Percentiles rank a stretch among this genome's conserved stretches.
phyloP scores from a whole-genome alignment of 2,329 filamentous ascomycete genomes.

The Cladorrhinum sp. region DNA sequence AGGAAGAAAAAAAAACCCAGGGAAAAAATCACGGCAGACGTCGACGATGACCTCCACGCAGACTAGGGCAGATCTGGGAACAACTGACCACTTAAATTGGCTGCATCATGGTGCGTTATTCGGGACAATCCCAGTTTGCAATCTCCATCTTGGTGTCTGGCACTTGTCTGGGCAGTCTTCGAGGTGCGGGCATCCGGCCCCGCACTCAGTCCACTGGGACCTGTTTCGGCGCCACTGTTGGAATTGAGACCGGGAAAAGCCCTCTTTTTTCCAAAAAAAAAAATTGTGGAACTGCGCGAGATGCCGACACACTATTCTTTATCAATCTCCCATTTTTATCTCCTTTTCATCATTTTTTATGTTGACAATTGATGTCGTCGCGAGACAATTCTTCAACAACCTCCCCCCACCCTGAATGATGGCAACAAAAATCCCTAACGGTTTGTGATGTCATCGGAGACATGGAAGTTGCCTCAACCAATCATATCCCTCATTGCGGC shows the following conservation, averaged over 20 bases:
- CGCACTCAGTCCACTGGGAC: neutral
- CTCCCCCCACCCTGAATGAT: neutral
- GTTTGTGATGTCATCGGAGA: conserved; percentile 8
- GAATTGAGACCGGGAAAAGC: neutral
- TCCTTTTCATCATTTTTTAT: neutral
- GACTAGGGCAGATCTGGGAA: neutral
- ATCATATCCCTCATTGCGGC: neutral
- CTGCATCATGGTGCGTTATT: neutral
- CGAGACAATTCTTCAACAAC: neutral
- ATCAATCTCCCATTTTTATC: neutral
- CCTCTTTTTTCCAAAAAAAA: neutral
- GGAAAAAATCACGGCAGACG: neutral
- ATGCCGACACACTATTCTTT: neutral
- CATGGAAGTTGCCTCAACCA: neutral
- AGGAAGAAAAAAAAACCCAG: neutral
- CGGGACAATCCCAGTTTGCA: conserved; percentile 3
- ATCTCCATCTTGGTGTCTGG: conserved; percentile 1
- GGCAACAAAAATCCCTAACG: neutral
- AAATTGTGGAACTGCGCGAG: neutral
- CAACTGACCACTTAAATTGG: conserved; percentile 8
- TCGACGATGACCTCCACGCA: neutral
- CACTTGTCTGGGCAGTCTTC: neutral
- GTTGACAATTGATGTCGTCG: neutral
- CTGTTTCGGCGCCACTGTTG: conserved; percentile 1
- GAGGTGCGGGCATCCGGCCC: neutral